Percentiles rank a stretch among this genome's conserved stretches.
phyloP scores from a whole-genome alignment of 768 basidiomycete genomes.

The Daedaleopsis nitida region DNA sequence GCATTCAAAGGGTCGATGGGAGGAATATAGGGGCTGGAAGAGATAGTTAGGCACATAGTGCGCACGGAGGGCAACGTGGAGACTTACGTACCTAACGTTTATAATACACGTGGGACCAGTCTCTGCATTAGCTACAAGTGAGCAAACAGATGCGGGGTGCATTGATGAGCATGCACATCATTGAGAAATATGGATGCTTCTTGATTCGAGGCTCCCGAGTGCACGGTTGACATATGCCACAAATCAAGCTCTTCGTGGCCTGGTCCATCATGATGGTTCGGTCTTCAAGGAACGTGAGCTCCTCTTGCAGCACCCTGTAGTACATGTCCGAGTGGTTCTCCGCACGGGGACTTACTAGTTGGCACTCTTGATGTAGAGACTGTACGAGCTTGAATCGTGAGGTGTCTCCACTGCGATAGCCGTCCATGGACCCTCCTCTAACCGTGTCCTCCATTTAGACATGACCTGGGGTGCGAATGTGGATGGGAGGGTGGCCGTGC shows the following conservation, averaged over 20 bases:
- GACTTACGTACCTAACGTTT: slow-evolving; percentile 89
- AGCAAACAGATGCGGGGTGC: slow-evolving; percentile 14
- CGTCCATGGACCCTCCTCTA: slow-evolving; percentile 85
- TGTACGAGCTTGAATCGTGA: slow-evolving; percentile 71
- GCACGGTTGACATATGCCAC: slow-evolving; percentile 65
- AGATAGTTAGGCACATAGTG: slow-evolving; percentile 16
- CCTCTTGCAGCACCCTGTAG: slow-evolving; percentile 87
- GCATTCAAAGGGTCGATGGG: slow-evolving; percentile 90
- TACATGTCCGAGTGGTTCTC: slow-evolving; percentile 96
- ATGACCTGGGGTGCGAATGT: slow-evolving; percentile 31
- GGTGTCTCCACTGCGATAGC: slow-evolving; percentile 88
- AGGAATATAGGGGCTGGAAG: slow-evolving; percentile 82
- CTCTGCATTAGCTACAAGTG: slow-evolving; percentile 46
- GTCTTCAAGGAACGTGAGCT: slow-evolving; percentile 88
- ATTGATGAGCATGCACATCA: slow-evolving; percentile 63
- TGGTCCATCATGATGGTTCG: slow-evolving; percentile 91
- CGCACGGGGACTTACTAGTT: slow-evolving; percentile 59
- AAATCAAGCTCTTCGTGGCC: slow-evolving; percentile 93
- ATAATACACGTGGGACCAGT: slow-evolving; percentile 93
- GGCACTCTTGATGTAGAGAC: slow-evolving; percentile 91
- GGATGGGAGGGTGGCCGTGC: too few relatives aligned
- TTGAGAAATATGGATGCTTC: slow-evolving; percentile 91
- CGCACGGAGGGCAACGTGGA: neutral
- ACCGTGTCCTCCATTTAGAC: slow-evolving; percentile 44
- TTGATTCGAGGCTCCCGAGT: slow-evolving; percentile 80